Conservation (phyloP, 768 basidiomycete species). For the Suillus occidentalis region DNA sequence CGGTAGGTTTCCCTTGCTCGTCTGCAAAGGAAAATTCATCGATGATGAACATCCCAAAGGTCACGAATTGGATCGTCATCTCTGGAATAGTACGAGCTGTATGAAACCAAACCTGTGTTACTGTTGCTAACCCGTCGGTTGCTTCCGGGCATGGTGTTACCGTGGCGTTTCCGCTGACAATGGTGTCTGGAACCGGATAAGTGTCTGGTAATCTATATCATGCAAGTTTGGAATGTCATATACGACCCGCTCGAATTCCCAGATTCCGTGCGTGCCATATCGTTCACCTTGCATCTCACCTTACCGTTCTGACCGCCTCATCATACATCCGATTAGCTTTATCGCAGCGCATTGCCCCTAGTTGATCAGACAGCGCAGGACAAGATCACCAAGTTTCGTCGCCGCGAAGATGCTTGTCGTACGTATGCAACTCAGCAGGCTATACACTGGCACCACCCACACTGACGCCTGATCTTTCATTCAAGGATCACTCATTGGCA, state of each 20-base stretch:
- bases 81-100: not conserved
- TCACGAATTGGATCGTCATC: conserved; percentile 44
- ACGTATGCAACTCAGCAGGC: conserved; percentile 22
- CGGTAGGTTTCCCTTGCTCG: conserved; percentile 52
- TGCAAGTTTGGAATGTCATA: conserved; percentile 44
- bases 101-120: conserved; percentile 17
- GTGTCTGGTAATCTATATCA: conserved; percentile 19
- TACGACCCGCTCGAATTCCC: conserved; percentile 37
- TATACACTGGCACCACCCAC: not conserved
- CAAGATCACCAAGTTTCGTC: conserved; percentile 66
- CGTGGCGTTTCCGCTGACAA: conserved; percentile 10
- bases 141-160: conserved; percentile 1
- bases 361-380: conserved; percentile 57
- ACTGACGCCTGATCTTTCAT: conserved; percentile 5
- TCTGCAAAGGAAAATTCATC: conserved; percentile 73
- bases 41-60: conserved; percentile 90
- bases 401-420: conserved; percentile 78
- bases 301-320: conserved; percentile 12
- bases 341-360: conserved; percentile 53
- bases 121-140: not conserved
- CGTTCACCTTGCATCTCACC: conserved; percentile 7
- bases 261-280: conserved; percentile 33
- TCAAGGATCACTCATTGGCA: conserved; percentile 73
- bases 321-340: conserved; percentile 48
- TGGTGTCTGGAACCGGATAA: conserved; percentile 7